Evolutionary conservation across 2,329 filamentous ascomycete genomes (phyloP).

Genomic region (Thyridium curvatum): DNA sequence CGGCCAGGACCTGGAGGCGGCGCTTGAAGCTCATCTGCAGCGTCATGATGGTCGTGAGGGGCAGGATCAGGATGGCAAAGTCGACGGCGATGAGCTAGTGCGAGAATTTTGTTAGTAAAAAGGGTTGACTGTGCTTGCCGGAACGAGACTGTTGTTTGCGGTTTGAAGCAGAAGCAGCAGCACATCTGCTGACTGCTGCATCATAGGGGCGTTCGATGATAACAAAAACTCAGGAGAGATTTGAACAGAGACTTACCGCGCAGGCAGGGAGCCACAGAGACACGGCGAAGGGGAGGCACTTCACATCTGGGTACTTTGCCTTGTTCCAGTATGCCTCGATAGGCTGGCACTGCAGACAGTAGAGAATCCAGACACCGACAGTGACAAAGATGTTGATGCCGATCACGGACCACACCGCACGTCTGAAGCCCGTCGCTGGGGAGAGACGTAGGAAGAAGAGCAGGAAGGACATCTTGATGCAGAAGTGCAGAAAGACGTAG

Average conservation of each 20-base stretch:
- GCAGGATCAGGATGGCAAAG: constrained; percentile 17
- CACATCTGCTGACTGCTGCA: too few relatives aligned
- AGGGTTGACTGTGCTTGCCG: too few relatives aligned
- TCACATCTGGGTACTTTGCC: too few relatives aligned
- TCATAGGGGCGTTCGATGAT: too few relatives aligned
- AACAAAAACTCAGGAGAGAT: too few relatives aligned
- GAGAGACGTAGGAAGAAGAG: constrained; percentile 25
- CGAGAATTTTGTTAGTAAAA: too few relatives aligned
- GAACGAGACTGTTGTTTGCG: too few relatives aligned
- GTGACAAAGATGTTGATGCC: constrained; percentile 16
- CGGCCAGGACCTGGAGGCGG: constrained; percentile 12
- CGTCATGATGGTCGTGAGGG: constrained; percentile 33
- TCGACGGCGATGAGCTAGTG: constrained; percentile 10
- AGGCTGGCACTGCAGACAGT: constrained; percentile 16
- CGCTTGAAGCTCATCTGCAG: constrained; percentile 30
- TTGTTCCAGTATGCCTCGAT: not conserved
- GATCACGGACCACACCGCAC: constrained; percentile 16
- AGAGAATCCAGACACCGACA: constrained; percentile 19
- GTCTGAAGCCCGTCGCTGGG: constrained; percentile 14
- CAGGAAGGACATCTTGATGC: constrained; percentile 23
- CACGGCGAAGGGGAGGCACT: too few relatives aligned
- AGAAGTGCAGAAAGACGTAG: constrained; percentile 21
- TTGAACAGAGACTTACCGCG: too few relatives aligned
- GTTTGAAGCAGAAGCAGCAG: too few relatives aligned
- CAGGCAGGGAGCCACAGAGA: too few relatives aligned